Percentiles rank a stretch among this genome's conserved stretches.
phyloP scores from a whole-genome alignment of 768 basidiomycete genomes.

The Brasilioporus rufonigricans region DNA sequence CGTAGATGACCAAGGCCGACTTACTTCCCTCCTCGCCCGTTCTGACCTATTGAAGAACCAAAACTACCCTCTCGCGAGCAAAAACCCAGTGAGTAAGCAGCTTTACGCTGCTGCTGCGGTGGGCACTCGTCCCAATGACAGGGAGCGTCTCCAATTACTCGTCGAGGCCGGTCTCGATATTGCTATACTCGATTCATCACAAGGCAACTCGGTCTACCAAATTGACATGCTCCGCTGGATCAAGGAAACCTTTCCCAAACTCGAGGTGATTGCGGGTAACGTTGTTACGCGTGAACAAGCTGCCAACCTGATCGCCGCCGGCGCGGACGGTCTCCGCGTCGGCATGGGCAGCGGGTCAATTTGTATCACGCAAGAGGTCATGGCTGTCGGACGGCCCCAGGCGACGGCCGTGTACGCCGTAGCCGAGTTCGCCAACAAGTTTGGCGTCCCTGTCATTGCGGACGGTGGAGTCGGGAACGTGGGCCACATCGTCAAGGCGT shows the following conservation, averaged over 20 bases:
- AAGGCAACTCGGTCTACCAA: conserved; percentile 94
- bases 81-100: conserved; percentile 88
- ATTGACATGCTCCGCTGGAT: conserved; percentile 95
- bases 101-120: conserved; percentile 95
- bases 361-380: conserved; percentile 99
- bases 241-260: conserved; percentile 76
- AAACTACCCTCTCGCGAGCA: conserved; percentile 92
- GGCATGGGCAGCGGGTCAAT: conserved; percentile 99
- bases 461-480: conserved; percentile 96
- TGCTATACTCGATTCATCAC: conserved; percentile 91
- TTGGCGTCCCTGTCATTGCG: conserved; percentile 95
- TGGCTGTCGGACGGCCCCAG: conserved; percentile 98
- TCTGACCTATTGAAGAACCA: conserved; percentile 98
- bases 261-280: conserved; percentile 96
- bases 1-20: conserved; percentile 61
- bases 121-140: conserved; percentile 88
- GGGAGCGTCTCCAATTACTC: conserved; percentile 79
- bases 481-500: conserved; percentile 96
- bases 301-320: conserved; percentile 87
- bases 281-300: conserved; percentile 98
- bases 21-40: conserved; percentile 85
- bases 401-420: conserved; percentile 98
- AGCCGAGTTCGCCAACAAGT: conserved; percentile 87
- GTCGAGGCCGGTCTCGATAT: conserved; percentile 96
- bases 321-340: conserved; percentile 92